A percentile compares a stretch with the other conserved stretches of the same genome.
These are phyloP conservation scores for Saccharomycopsis oosterbeekiorum DNA, from an alignment of 805 yeast species.

Conservation along the genomic window DNA sequence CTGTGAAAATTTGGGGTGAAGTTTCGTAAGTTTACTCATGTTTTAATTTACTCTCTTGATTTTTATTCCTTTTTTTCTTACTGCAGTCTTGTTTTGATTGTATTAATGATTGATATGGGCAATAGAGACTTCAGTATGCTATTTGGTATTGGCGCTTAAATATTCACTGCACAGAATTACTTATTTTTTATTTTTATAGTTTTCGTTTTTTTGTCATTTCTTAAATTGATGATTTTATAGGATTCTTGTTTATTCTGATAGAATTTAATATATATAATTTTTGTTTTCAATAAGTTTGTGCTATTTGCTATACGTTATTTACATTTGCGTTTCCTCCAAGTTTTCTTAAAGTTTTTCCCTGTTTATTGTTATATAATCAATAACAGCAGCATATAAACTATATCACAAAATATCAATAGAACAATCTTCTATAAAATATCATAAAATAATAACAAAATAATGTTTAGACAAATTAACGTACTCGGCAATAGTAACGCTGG, in stretches of 20 bases:
- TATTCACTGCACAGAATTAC: not conserved
- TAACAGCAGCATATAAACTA: not conserved
- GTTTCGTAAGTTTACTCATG: conserved; percentile 16
- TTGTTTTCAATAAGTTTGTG: too few species aligned
- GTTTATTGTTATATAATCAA: too few species aligned
- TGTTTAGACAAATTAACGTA: not conserved
- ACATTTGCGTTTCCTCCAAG: not conserved
- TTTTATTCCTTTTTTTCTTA: not conserved
- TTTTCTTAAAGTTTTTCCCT: not conserved
- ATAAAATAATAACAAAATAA: not conserved
- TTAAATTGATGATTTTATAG: too few species aligned
- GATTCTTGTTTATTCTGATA: too few species aligned
- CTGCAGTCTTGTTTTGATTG: not conserved
- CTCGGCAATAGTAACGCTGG: not conserved
- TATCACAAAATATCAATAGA: not conserved
- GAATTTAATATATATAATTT: too few species aligned
- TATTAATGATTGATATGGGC: not conserved
- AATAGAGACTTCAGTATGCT: not conserved
- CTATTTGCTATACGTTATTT: not conserved
- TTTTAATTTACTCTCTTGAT: not conserved
- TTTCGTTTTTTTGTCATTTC: not conserved
- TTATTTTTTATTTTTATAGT: not conserved
- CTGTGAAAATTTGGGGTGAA: conserved; percentile 65
- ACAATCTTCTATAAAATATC: not conserved
- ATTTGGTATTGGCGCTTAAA: not conserved